Conservation (phyloP, 495 filamentous ascomycete species). For the Podospora appendiculata region DNA sequence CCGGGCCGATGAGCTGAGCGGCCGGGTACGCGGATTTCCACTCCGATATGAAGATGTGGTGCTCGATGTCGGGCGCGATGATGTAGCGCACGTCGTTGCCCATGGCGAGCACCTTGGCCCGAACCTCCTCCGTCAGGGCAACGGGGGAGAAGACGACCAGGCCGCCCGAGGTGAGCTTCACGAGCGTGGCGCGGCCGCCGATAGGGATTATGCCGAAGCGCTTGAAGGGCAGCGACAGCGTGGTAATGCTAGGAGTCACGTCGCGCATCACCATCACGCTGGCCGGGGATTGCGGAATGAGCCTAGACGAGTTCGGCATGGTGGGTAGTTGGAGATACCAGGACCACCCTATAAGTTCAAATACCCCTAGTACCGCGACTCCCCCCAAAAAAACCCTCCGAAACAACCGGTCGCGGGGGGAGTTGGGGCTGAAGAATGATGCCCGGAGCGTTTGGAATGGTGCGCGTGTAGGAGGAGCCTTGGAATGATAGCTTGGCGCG, state of each 20-base stretch:
- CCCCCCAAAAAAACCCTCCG: too few species aligned
- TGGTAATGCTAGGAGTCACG: constrained; percentile 71
- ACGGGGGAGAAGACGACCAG: constrained; percentile 92
- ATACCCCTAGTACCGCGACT: too few species aligned
- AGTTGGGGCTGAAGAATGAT: too few species aligned
- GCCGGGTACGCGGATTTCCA: constrained; percentile 75
- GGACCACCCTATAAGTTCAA: too few species aligned
- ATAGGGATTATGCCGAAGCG: constrained; percentile 75
- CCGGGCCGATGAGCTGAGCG: constrained; percentile 74
- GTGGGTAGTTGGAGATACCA: too few species aligned
- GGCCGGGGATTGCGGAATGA: constrained; percentile 53
- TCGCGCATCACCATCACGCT: constrained; percentile 82
- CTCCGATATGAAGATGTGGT: constrained; percentile 81
- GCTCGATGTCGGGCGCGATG: constrained; percentile 78
- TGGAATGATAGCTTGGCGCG: too few species aligned
- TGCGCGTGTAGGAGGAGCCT: too few species aligned
- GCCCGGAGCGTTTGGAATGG: too few species aligned
- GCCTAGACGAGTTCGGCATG: constrained; percentile 28
- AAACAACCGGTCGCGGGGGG: too few species aligned
- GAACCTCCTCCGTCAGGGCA: constrained; percentile 70
- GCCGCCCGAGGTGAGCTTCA: constrained; percentile 65
- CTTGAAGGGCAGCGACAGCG: constrained; percentile 75
- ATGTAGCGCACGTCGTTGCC: constrained; percentile 75
- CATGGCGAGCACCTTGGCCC: constrained; percentile 53
- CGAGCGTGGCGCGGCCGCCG: constrained; percentile 79